Conservation (phyloP, 805 yeast genomes). For the Barnettozyma wickerhamii region DNA sequence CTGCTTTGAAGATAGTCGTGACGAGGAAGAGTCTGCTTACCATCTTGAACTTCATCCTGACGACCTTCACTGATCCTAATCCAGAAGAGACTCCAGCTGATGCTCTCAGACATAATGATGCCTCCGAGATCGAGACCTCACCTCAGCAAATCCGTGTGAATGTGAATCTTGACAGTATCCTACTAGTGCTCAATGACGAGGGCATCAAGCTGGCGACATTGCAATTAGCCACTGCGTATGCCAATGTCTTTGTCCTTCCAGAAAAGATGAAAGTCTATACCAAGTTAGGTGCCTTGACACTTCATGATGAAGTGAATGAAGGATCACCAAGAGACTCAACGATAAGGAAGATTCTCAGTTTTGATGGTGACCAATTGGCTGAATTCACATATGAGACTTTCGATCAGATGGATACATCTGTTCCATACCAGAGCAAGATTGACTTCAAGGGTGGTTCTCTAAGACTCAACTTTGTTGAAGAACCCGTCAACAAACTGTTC, state of each 20-base stretch:
- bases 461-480: slow-evolving; percentile 74
- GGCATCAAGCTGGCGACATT: slow-evolving; percentile 77
- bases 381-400: slow-evolving; percentile 82
- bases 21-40: slow-evolving; percentile 77
- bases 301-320: slow-evolving; percentile 72
- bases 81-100: slow-evolving; percentile 68
- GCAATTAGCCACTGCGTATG: slow-evolving; percentile 66
- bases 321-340: slow-evolving; percentile 55
- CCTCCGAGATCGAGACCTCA: slow-evolving; percentile 48
- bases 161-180: slow-evolving; percentile 67
- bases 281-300: slow-evolving; percentile 70
- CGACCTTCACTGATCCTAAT: slow-evolving; percentile 84
- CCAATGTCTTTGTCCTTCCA: slow-evolving; percentile 63
- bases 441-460: slow-evolving; percentile 72
- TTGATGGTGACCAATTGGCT: slow-evolving; percentile 78
- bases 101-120: slow-evolving; percentile 61
- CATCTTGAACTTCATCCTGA: slow-evolving; percentile 71
- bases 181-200: slow-evolving; percentile 76
- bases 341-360: slow-evolving; percentile 62
- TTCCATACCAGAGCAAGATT: slow-evolving; percentile 48
- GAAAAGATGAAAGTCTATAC: slow-evolving; percentile 71
- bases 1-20: slow-evolving; percentile 71
- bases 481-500: slow-evolving; percentile 64
- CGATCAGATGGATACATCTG: slow-evolving; percentile 48
- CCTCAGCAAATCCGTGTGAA: slow-evolving; percentile 74